These are phyloP conservation scores for Ceratobasidium sp. DNA, from an alignment of 1,284 basidiomycete genomes.

Conservation along the genomic window DNA sequence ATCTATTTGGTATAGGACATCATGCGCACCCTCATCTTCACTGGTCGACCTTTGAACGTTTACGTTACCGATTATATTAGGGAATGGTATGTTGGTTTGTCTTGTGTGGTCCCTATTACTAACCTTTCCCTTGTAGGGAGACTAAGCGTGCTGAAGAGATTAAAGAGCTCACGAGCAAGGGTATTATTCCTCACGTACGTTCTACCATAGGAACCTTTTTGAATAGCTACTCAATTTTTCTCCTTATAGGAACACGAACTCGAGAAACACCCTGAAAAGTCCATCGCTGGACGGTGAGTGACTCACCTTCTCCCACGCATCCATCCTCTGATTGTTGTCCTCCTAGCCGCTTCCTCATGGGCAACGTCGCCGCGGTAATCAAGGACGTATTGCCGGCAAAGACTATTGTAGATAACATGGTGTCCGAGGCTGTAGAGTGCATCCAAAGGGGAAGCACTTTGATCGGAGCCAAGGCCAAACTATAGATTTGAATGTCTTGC, in stretches of 20 bases:
- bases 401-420: slow-evolving; percentile 55
- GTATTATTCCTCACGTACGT: slow-evolving; percentile 47
- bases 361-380: slow-evolving; percentile 51
- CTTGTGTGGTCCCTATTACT: not conserved
- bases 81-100: slow-evolving; percentile 68
- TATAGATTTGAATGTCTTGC: slow-evolving; percentile 17
- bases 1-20: no score
- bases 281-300: slow-evolving; percentile 36
- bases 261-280: slow-evolving; percentile 49
- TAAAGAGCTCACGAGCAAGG: slow-evolving; percentile 47
- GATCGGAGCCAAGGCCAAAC: slow-evolving; percentile 46
- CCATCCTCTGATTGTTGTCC: not conserved
- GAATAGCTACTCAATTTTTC: not conserved
- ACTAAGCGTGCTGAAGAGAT: slow-evolving; percentile 49
- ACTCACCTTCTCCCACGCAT: not conserved
- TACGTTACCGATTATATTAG: slow-evolving; percentile 84
- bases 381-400: slow-evolving; percentile 58
- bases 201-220: not conserved
- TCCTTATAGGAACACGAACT: slow-evolving; percentile 34
- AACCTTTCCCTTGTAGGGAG: slow-evolving; percentile 44
- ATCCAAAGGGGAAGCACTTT: slow-evolving; percentile 31
- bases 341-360: slow-evolving; percentile 47
- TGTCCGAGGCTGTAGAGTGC: slow-evolving; percentile 49
- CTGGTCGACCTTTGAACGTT: slow-evolving; percentile 88
- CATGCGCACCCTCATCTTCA: slow-evolving; percentile 85